Conservation (phyloP, 2,329 filamentous ascomycete species). For the Pezicula carpinea region DNA sequence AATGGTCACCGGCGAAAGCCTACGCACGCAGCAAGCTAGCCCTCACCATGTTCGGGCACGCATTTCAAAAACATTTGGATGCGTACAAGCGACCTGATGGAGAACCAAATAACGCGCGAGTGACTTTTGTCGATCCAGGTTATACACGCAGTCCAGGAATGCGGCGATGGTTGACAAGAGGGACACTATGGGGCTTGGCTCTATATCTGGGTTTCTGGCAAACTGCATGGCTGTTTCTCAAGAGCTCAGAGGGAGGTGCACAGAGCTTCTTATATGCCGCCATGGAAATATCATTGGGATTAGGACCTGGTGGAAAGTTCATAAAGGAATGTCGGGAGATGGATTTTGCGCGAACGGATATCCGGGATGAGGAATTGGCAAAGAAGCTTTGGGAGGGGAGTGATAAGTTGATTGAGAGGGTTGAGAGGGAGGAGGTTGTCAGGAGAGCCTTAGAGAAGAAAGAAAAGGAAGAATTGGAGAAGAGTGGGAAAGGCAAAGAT, state of each 20-base stretch:
- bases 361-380: conserved; percentile 72
- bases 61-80: conserved; percentile 89
- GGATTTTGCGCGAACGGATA: conserved; percentile 65
- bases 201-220: conserved; percentile 76
- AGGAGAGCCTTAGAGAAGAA: conserved; percentile 35
- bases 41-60: conserved; percentile 80
- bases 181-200: conserved; percentile 73
- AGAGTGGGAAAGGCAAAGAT: conserved; percentile 17
- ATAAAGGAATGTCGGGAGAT: conserved; percentile 87
- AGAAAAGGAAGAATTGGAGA: conserved; percentile 30
- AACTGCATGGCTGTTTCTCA: conserved; percentile 82
- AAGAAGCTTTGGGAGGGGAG: conserved; percentile 89
- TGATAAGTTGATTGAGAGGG: conserved; percentile 74
- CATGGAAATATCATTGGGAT: conserved; percentile 71
- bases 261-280: conserved; percentile 82
- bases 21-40: conserved; percentile 71
- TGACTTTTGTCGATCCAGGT: conserved; percentile 85
- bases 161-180: conserved; percentile 79
- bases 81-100: conserved; percentile 80
- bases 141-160: conserved; percentile 81
- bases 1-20: conserved; percentile 51
- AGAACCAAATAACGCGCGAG: conserved; percentile 74
- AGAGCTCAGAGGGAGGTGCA: conserved; percentile 76
- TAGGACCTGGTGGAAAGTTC: conserved; percentile 62
- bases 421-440: conserved; percentile 74